A percentile compares a stretch with the other conserved stretches of the same genome.
Conservation (phyloP, 352 stramenopile genomes). For the Globisporangium spiculum region DNA sequence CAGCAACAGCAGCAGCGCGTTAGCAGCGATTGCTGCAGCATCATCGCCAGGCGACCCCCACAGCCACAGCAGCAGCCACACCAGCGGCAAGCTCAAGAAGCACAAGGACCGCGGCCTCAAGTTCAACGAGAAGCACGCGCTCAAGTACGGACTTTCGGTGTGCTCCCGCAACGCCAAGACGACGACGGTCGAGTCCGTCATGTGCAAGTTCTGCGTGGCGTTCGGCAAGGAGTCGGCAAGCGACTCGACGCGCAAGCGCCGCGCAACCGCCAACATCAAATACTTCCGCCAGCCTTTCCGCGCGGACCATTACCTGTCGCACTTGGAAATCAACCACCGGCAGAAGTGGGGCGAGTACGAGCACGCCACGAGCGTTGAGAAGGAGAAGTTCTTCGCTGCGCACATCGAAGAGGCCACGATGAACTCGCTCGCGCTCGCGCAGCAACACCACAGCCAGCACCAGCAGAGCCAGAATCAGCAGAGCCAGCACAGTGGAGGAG, state of each 20-base stretch:
- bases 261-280: conserved; percentile 68
- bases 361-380: conserved; percentile 42
- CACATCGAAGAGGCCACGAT: conserved; percentile 36
- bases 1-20: conserved; percentile 6
- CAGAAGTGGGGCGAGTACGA: conserved; percentile 65
- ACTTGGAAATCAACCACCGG: conserved; percentile 70
- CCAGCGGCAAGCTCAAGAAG: conserved; percentile 34
- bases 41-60: background rate
- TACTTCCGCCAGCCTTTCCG: conserved; percentile 69
- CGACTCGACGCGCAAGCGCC: conserved; percentile 54
- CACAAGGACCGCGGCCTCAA: conserved; percentile 56
- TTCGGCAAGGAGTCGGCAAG: conserved; percentile 60
- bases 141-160: conserved; percentile 68
- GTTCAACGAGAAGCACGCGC: conserved; percentile 69
- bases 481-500: background rate
- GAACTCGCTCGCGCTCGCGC: conserved; percentile 23
- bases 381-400: conserved; percentile 49
- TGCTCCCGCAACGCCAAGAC: conserved; percentile 54
- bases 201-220: conserved; percentile 76
- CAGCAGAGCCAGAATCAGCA: conserved; percentile 1
- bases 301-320: conserved; percentile 64
- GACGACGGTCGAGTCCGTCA: conserved; percentile 53
- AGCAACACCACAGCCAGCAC: conserved; percentile 23
- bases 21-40: background rate
- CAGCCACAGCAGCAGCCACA: background rate